Percentiles rank a stretch among this genome's conserved stretches.
Evolutionary conservation across 768 basidiomycete species (phyloP).

Genomic region (Collybiopsis luxurians): DNA sequence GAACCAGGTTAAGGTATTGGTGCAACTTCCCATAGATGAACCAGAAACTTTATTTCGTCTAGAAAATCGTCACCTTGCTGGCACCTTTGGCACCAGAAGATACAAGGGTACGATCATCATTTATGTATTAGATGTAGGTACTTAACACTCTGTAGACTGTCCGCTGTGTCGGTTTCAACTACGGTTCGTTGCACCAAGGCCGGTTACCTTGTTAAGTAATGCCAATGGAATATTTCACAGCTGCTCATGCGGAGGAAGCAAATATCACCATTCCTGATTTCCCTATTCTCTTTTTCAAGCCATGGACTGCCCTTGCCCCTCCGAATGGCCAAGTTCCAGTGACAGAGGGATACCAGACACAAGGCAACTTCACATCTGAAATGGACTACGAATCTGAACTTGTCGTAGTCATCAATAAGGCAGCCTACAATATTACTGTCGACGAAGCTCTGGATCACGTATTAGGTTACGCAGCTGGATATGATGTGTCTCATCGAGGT

Average conservation of each 20-base stretch:
- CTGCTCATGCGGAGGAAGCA: slow-evolving; percentile 22
- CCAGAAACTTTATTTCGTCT: neutral
- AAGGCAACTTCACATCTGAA: slow-evolving; percentile 35
- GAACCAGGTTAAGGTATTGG: slow-evolving; percentile 26
- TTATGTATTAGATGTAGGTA: no score
- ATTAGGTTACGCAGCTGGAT: slow-evolving; percentile 36
- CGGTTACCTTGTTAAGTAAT: slow-evolving; percentile 24
- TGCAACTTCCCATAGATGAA: neutral
- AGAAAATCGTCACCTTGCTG: slow-evolving; percentile 32
- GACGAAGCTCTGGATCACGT: slow-evolving; percentile 40
- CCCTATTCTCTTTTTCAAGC: slow-evolving; percentile 35
- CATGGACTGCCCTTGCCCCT: slow-evolving; percentile 33
- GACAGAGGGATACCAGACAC: slow-evolving; percentile 35
- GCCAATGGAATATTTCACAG: no score
- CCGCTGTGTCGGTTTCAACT: slow-evolving; percentile 35
- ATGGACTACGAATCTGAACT: slow-evolving; percentile 44
- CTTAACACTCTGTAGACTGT: slow-evolving; percentile 18
- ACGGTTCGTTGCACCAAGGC: slow-evolving; percentile 15
- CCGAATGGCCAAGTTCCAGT: slow-evolving; percentile 34
- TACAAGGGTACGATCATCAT: slow-evolving; percentile 13
- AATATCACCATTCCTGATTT: slow-evolving; percentile 31
- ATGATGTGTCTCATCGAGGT: slow-evolving; percentile 42
- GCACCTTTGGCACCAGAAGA: slow-evolving; percentile 30
- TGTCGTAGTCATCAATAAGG: slow-evolving; percentile 39
- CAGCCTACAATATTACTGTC: slow-evolving; percentile 39